These are phyloP conservation scores for Pyrenophora graminea DNA, from an alignment of 2,329 filamentous ascomycete species.

Conservation along the genomic window DNA sequence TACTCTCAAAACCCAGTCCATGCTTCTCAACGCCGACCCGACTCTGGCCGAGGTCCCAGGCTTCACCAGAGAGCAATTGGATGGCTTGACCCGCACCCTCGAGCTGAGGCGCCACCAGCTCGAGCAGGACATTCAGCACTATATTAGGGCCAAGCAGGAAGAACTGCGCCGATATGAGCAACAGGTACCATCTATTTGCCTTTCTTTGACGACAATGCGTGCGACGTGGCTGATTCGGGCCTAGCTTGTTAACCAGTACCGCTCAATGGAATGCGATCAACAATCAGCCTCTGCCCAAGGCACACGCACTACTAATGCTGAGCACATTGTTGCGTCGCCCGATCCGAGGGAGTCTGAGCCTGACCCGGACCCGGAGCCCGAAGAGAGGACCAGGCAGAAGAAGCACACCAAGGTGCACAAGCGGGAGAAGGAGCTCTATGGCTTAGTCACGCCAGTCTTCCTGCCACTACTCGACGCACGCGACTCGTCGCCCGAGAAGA, in stretches of 20 bases:
- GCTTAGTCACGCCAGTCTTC: constrained; percentile 44
- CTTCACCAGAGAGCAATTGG: constrained; percentile 39
- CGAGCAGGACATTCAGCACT: constrained; percentile 42
- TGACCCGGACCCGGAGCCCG: constrained; percentile 11
- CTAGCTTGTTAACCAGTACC: constrained; percentile 42
- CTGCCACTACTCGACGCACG: constrained; percentile 43
- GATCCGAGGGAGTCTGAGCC: constrained; percentile 19
- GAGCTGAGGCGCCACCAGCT: constrained; percentile 44
- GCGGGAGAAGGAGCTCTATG: constrained; percentile 45
- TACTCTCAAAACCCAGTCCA: constrained; percentile 20
- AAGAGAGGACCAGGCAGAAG: constrained; percentile 37
- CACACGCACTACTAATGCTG: constrained; percentile 4
- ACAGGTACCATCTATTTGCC: constrained; percentile 29
- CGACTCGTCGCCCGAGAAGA: constrained; percentile 30
- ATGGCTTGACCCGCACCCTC: constrained; percentile 37
- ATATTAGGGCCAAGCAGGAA: constrained; percentile 41
- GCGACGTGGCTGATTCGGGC: constrained; percentile 27
- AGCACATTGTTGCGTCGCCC: constrained; percentile 9
- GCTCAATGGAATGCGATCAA: constrained; percentile 35
- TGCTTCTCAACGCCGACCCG: constrained; percentile 38
- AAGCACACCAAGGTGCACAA: constrained; percentile 46
- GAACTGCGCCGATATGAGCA: constrained; percentile 39
- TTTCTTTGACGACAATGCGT: background rate
- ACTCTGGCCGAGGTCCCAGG: constrained; percentile 40
- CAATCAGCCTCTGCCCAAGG: constrained; percentile 16